These are phyloP conservation scores for Dorcoceras hygrometricum DNA, from an alignment of 257 asterid genomes.

Conservation along the genomic window DNA sequence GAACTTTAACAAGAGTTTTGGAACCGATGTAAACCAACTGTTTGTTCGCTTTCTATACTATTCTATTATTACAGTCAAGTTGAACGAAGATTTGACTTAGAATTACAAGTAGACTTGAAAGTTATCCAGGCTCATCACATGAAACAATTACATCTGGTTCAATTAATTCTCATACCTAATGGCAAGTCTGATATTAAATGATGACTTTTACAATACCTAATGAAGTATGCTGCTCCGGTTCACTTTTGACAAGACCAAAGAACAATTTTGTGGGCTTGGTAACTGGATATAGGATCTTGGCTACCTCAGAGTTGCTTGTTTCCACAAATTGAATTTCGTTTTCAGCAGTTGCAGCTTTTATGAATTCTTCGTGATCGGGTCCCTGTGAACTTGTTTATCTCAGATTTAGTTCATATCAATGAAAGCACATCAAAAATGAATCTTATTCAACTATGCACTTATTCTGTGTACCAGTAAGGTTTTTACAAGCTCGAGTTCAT, in stretches of 20 bases:
- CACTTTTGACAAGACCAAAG: constrained; percentile 81
- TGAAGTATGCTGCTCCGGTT: constrained; percentile 72
- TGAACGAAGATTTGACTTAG: background rate
- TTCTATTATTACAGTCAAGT: background rate
- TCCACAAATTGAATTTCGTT: constrained; percentile 82
- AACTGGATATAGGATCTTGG: constrained; percentile 53
- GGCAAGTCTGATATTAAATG: background rate
- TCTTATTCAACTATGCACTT: background rate
- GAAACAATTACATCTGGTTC: background rate
- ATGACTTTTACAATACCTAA: constrained; percentile 44
- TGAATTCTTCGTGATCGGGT: constrained; percentile 61
- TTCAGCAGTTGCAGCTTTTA: constrained; percentile 71
- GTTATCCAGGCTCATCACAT: too few relatives aligned
- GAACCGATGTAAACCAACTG: background rate
- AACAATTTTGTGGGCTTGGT: constrained; percentile 36
- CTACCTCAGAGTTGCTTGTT: constrained; percentile 62
- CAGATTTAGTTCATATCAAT: constrained; percentile 18
- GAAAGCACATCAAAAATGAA: constrained; percentile 16
- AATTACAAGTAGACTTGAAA: background rate
- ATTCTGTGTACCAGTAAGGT: background rate
- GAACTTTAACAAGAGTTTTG: background rate
- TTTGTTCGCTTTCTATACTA: background rate
- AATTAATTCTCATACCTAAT: background rate
- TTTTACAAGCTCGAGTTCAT: background rate
- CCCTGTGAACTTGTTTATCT: constrained; percentile 51